Evolutionary conservation across 345 rosid genomes (phyloP), one percentile per base, ranked within the genome.

Genomic region (Crucihimalaya himalaica): DNA sequence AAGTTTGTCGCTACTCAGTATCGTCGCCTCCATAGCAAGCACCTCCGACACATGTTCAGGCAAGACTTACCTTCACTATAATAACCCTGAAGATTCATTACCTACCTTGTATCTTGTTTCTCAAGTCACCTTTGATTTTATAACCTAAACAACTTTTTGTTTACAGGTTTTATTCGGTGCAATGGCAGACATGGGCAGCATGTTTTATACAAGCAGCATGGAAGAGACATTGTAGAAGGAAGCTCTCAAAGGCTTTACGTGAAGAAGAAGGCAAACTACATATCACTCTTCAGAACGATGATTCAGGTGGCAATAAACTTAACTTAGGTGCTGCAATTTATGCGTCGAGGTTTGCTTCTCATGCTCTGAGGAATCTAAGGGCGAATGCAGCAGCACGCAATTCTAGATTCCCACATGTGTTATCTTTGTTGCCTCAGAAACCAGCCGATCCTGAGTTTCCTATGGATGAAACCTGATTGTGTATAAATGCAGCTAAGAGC

Each of bases 391-490:
- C 31, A 29, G 42, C 64, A 27, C 43, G 68, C 1, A 64, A 29
- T 43, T 13, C 79, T 45, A 84, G 69, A 53, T 72, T 71, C 21
- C 76, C 80, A 12, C 83, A 78, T 5, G 71, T 80, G 70, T 40
- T 84, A 56, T 80, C 84, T 21, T 58, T 90, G 66, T 70, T 89
- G 71, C 96, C 92, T 68, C 92, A 83, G 68, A 92, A 92, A 61
- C 98, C 97, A 29, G 55, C 84, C 0, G 97, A 90, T 50, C 95
- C 98, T 25, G 83, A 86, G 54, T 77, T 77, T 70, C 80, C 66
- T 56, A 47, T 77, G 39, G 76, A 77, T 70, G 76, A 39, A 63
- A 56, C 61, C 47, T 77, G 69, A 62, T 54, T 15, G 16, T 42
- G 32, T 37, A 83, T 25, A 25, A n/a, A n/a, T n/a, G 25, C n/a